These are phyloP conservation scores for Sutorius eximius DNA, from an alignment of 1,284 basidiomycete species.

Conservation along the genomic window DNA sequence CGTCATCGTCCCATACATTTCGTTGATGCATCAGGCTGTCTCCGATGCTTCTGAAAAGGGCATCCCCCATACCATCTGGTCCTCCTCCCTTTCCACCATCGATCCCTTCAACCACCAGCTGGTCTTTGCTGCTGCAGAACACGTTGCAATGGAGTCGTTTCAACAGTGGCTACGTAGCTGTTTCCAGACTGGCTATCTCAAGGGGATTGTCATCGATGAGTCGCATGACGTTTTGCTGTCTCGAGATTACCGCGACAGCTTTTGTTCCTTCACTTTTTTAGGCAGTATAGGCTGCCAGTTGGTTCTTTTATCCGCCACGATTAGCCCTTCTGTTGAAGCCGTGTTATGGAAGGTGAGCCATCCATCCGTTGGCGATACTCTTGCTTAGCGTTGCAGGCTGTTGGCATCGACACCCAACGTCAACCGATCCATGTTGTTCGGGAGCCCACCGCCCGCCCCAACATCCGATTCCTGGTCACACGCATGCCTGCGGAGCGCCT, in stretches of 20 bases:
- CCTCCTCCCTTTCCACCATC: neutral
- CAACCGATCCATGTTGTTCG: neutral
- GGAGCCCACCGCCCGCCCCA: rapidly evolving
- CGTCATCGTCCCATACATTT: neutral
- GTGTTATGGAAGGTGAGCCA: neutral
- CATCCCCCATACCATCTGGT: neutral
- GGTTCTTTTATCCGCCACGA: neutral
- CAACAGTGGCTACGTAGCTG: neutral
- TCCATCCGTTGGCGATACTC: no score
- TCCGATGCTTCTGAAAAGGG: neutral
- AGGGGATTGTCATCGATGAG: neutral
- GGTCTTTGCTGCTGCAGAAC: neutral
- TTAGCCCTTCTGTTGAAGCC: neutral
- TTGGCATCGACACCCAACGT: no score
- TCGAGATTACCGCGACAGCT: neutral
- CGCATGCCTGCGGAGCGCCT: no score
- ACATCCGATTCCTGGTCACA: neutral
- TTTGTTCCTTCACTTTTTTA: neutral
- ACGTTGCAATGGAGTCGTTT: neutral
- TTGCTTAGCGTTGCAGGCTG: no score
- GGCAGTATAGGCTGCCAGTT: neutral
- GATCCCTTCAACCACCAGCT: neutral
- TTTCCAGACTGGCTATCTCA: neutral
- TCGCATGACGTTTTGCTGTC: neutral
- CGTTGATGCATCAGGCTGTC: neutral